Base-by-base conservation (phyloP, 257 asterid species). In the Solanum etuberosum region DNA sequence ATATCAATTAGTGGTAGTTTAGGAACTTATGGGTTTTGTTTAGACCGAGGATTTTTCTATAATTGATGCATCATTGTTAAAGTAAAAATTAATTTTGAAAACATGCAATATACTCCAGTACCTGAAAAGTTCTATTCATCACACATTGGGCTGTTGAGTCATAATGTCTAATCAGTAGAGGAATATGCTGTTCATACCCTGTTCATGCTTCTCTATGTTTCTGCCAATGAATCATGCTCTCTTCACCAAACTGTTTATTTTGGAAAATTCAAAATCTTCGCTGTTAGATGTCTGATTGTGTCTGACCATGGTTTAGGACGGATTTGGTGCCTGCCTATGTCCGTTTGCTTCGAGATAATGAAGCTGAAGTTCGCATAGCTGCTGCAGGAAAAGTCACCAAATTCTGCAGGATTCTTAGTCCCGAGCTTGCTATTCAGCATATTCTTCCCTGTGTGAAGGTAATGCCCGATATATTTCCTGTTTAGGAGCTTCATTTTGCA, bases 361-460 rank as follows among this genome's bases (percentile, higher is more conserved):
- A 95, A 91, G 98, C 98, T 57, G 98, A 95, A 91, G 98, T 94
- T 87, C 95, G 98, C 68, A 95, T 95, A 87, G 98, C 98, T 76
- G 98, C 98, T 89, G 95, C 98, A 10, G 98, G 98, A 25, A 95
- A 94, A 93, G 98, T 95, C 68, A 95, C 98, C 86, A 94, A 95
- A 88, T 94, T 95, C 86, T 94, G 95, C 78, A 91, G 94, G 87
- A 96, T 94, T 86, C 94, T 96, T 76, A 94, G 89, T 90, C 98
- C 98, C 0, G 99, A 94, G 73, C 98, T 94, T 59, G 97, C 98
- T 57, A 89, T 95, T 90, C 97, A 93, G 92, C 95, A 94, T 87
- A 94, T 95, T 88, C 98, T 96, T 89, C 99, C 99, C 57, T 94
- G 98, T 86, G 99, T 96, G 90, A 96, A 96, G 98, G 99, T 96